Conservation (phyloP, 768 basidiomycete genomes). For the Leccinum truebloodii region DNA sequence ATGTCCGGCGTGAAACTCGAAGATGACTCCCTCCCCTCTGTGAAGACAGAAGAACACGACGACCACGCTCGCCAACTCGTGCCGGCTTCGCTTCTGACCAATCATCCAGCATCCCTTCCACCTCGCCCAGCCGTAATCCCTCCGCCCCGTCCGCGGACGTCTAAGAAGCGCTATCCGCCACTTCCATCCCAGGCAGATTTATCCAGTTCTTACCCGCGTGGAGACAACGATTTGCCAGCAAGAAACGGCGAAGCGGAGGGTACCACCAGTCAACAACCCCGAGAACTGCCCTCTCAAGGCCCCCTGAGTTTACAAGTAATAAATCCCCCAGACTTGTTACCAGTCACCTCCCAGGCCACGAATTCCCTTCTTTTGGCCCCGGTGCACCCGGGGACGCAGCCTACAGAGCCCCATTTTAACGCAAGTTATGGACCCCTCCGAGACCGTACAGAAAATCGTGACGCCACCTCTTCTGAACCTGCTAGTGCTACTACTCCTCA, state of each 20-base stretch:
- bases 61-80: slow-evolving; percentile 6
- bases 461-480: slow-evolving; percentile 12
- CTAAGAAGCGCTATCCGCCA: slow-evolving; percentile 10
- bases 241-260: background rate
- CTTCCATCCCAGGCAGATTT: background rate
- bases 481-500: slow-evolving; percentile 3
- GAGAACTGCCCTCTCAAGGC: background rate
- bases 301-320: slow-evolving; percentile 10
- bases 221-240: background rate
- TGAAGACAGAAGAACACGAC: slow-evolving; percentile 22
- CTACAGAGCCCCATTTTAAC: background rate
- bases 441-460: slow-evolving; percentile 3
- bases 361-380: slow-evolving; percentile 13
- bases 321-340: slow-evolving; percentile 9
- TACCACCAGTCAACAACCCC: background rate
- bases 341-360: slow-evolving; percentile 3
- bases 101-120: slow-evolving; percentile 12
- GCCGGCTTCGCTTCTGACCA: background rate
- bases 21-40: background rate
- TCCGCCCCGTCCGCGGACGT: slow-evolving; percentile 25
- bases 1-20: slow-evolving; percentile 23
- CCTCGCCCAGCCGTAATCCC: slow-evolving; percentile 23
- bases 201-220: background rate
- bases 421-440: background rate
- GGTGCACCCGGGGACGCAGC: slow-evolving; percentile 13